phyloP scores from a whole-genome alignment of 2,329 filamentous ascomycete species.

The Colletotrichum eremochloae region DNA sequence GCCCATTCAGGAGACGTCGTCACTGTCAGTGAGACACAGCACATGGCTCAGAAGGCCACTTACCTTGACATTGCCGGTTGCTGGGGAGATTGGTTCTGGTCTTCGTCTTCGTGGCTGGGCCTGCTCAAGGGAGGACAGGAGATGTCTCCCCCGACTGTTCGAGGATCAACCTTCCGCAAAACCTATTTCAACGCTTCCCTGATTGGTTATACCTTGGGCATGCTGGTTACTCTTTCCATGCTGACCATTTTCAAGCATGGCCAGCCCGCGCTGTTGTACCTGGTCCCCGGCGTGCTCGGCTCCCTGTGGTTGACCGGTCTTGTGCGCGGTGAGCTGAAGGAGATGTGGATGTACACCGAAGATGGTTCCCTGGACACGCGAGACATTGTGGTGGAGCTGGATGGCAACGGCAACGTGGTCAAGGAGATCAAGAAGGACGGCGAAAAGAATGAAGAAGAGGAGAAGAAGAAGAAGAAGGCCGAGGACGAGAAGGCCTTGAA shows the following conservation, averaged over 20 bases:
- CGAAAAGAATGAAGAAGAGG: constrained; percentile 53
- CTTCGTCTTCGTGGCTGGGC: constrained; percentile 51
- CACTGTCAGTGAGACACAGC: constrained; percentile 55
- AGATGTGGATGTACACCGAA: constrained; percentile 89
- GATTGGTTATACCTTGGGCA: constrained; percentile 81
- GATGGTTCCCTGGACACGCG: constrained; percentile 69
- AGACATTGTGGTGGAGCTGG: constrained; percentile 69
- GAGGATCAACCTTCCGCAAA: constrained; percentile 76
- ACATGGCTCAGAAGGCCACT: constrained; percentile 57
- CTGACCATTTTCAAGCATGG: constrained; percentile 84
- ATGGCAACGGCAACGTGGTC: constrained; percentile 61
- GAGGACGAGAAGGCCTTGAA: constrained; percentile 42
- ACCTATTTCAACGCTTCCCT: constrained; percentile 87
- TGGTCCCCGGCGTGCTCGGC: constrained; percentile 87
- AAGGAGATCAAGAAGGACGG: constrained; percentile 55
- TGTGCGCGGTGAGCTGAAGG: constrained; percentile 76
- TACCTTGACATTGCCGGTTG: constrained; percentile 74
- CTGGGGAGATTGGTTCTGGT: constrained; percentile 91
- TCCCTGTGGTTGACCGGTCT: constrained; percentile 82
- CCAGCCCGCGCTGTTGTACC: constrained; percentile 91
- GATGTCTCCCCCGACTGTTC: constrained; percentile 48
- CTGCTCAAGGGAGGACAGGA: constrained; percentile 43
- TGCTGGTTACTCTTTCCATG: constrained; percentile 81
- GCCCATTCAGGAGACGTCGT: constrained; percentile 50
- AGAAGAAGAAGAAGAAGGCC: constrained; percentile 48